Base-by-base conservation (phyloP, 768 basidiomycete species). In the Termitomyces sp. region DNA sequence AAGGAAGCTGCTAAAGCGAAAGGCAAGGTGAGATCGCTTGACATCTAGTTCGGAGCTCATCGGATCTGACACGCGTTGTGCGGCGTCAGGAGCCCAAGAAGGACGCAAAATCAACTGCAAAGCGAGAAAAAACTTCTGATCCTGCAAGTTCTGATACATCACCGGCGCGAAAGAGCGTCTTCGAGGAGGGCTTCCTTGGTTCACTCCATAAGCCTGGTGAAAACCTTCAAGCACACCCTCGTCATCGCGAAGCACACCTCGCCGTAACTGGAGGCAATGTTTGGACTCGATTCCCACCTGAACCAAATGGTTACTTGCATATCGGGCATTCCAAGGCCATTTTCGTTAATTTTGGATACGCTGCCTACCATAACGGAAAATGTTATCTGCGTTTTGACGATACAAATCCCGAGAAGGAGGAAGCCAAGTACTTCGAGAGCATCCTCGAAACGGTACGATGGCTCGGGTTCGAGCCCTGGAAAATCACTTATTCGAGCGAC, bases 311-410 rank as follows among this genome's bases (percentile, higher is more conserved):
- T 12, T 98, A 82, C 72, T 78, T 98, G 40, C 97, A 93, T 64
- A 88, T 93, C 61, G 96, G 96, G 2, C 97, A 99, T 66, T 98
- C 95, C 48, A 99, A 99, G 67, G 96, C 97, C 2, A 98, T 99
- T 65, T 96, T 97, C 64, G 86, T 98, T 58, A 90, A 95, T 70
- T 99, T 98, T 68, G 97, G 97, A n/a, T 99, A 93, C 67, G 97
- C 97, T 34, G 93, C 93, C 14, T 84, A 94, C 68, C 80, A 97
- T 66, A 83, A 83, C n/a, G 97, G 97, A 37, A 84, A 88, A 64
- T 91, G 90, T 59, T 98, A 97, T 69, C 78, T 99, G 42, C 85
- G 97, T 54, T 99, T 91, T 64, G 97, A 99, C 67, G 97, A 99
- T 70, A 99, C 97, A 32, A 99, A 99, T 69, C 97, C 97, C 0